These are phyloP conservation scores for Pochonia chlamydosporia DNA, from an alignment of 2,329 filamentous ascomycete genomes.

Conservation along the genomic window DNA sequence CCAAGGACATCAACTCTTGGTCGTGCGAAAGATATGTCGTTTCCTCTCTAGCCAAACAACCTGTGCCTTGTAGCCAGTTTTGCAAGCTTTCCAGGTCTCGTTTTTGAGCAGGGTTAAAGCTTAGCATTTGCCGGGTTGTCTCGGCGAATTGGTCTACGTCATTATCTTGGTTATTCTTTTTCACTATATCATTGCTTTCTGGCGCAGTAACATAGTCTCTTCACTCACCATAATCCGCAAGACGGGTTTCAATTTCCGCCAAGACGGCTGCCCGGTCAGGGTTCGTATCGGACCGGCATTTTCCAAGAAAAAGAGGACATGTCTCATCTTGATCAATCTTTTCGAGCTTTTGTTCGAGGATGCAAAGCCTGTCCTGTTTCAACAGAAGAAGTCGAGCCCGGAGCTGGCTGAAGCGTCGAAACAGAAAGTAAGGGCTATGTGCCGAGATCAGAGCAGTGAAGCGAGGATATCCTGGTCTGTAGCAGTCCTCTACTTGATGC, in stretches of 20 bases:
- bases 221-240: constrained; percentile 1
- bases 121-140: background rate
- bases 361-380: constrained; percentile 23
- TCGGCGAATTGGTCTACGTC: background rate
- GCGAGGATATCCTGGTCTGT: constrained; percentile 20
- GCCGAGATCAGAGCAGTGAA: constrained; percentile 21
- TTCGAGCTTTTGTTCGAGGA: constrained; percentile 22
- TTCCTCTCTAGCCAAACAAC: constrained; percentile 3
- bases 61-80: constrained; percentile 2
- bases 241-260: background rate
- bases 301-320: constrained; percentile 3
- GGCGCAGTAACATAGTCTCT: too few relatives aligned
- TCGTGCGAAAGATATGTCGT: constrained; percentile 2
- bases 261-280: background rate
- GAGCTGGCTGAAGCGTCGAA: constrained; percentile 20
- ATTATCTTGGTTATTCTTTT: background rate
- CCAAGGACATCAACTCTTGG: background rate
- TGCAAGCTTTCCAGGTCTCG: background rate
- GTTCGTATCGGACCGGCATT: constrained; percentile 14
- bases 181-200: background rate
- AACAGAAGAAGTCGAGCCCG: constrained; percentile 23
- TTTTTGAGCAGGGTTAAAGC: background rate
- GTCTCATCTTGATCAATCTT: constrained; percentile 18
- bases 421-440: constrained; percentile 18
- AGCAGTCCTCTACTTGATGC: constrained; percentile 5